Percentiles rank a stretch among this genome's conserved stretches.
Evolutionary conservation across 768 basidiomycete species (phyloP).

Genomic region (Leccinum disarticulatum): DNA sequence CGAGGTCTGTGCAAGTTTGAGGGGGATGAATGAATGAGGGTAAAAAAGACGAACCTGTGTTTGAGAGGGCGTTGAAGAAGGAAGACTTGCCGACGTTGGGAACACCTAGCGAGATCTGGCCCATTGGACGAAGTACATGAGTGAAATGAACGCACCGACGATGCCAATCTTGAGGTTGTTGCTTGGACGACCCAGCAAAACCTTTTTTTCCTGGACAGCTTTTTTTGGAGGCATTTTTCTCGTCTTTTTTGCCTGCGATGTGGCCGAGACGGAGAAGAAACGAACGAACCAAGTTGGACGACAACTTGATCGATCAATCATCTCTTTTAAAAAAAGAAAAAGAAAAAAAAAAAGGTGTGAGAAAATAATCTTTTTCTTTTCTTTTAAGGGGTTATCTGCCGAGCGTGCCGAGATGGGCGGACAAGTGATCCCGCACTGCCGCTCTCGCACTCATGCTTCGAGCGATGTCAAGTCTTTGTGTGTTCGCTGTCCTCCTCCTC

Average conservation of each 20-base stretch:
- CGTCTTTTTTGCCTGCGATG: constrained; percentile 46
- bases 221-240: constrained; percentile 93
- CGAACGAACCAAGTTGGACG: constrained; percentile 14
- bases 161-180: constrained; percentile 99
- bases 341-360: background rate
- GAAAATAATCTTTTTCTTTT: background rate
- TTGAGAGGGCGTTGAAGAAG: constrained; percentile 96
- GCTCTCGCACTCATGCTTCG: background rate
- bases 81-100: constrained; percentile 99
- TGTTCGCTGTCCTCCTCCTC: constrained; percentile 15
- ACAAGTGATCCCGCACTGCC: background rate
- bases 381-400: constrained; percentile 21
- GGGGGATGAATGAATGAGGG: no score
- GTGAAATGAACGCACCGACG: constrained; percentile 70
- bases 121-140: background rate
- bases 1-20: no score
- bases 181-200: constrained; percentile 82
- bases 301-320: constrained; percentile 34
- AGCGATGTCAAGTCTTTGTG: constrained; percentile 18
- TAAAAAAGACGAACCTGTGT: constrained; percentile 63
- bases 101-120: constrained; percentile 51
- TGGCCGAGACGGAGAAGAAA: constrained; percentile 39
- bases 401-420: constrained; percentile 15
- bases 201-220: constrained; percentile 74
- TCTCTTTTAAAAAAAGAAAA: constrained; percentile 2